Evolutionary conservation across 169 alveolate genomes (phyloP), one percentile per base, ranked within the genome.

Genomic region (Besnoitia besnoiti): DNA sequence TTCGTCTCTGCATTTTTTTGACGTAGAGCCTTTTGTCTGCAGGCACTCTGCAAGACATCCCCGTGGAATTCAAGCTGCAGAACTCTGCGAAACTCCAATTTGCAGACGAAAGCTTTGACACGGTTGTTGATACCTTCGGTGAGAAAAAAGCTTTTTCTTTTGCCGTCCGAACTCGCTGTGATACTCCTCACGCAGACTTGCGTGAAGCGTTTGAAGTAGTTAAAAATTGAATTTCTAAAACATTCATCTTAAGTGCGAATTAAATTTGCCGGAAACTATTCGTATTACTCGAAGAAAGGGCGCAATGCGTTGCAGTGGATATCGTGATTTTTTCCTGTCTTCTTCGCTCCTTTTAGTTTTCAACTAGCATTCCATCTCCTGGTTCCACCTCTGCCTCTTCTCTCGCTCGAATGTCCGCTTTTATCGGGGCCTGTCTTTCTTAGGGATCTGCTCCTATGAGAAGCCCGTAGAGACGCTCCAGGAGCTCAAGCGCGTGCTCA

Each of bases 111-210:
- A n/a, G 44, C 40, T 90, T 76, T 51, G 85, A 79, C 44, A 37
- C 90, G 27, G 85, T 90, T 30, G 93, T 90, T 42, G 93, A 90
- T 30, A 90, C 93, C 39, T 90, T 90, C 85, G 93, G 93, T 80
- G 47, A 14, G 82, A 49, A 16, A 49, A 49, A 49, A 49, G 59
- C 59, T 49, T 7, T 49, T 16, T 49, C 16, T 49, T 49, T 16
- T 7, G 16, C 59, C 16, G 7, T 49, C 16, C 59, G 7, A 10
- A 7, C 59, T 49, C 16, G 24, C 59, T 49, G 24, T 49, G 24
- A 16, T 16, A 49, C 59, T 49, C 16, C 24, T 49, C 16, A 10
- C 59, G n/a, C n/a, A n/a, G n/a, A n/a, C n/a, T n/a, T n/a, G n/a
- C n/a, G n/a, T n/a, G n/a, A n/a, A n/a, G n/a, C n/a, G n/a, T n/a